Base-by-base conservation (phyloP, 495 filamentous ascomycete species). In the Talaromyces nanjingensis region DNA sequence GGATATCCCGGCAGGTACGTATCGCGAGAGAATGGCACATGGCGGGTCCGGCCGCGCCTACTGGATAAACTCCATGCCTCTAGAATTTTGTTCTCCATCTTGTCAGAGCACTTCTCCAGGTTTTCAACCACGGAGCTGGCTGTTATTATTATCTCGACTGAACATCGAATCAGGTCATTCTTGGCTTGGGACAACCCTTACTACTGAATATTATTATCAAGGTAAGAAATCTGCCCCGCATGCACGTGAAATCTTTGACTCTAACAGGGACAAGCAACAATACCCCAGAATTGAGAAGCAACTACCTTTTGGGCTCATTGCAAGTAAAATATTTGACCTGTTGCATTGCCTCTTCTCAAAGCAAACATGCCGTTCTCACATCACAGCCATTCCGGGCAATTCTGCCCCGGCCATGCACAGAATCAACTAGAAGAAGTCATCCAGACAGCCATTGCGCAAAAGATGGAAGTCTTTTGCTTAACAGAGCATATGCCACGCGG, bases 321-420 rank as follows among this genome's bases (percentile, higher is more conserved):
- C 45, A 20, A 47, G 7, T 5, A 5, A 20, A 6, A 47, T n/a
- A 4, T n/a, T 18, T 8, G 16, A 2, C 2, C 42, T 47, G 42
- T 18, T 6, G 14, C 31, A 33, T 33, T 33, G 31, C 31, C 4
- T 18, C 55, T 31, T 33, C 55, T 57, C 55, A 20, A 52, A 20
- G 2, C 3, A 65, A 34, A 12, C 6, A 98, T 98, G 94, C 92
- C 94, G 9, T 96, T 94, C 80, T 92, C 94, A n/a, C 94, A 97
- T 77, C 96, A 98, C 77, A 94, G 91, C 72, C 94, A 98, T 80
- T 97, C 93, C 56, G 96, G 94, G 59, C 90, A 98, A 75, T 98
- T 98, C 83, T 98, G 96, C 78, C 87, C 85, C 9, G 83, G 88
- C 68, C 94, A 98, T 78, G 94, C 93, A 24, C 83, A 87, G 71